Conservation (phyloP, 108 stramenopile genomes). For the Skeletonema costatum region DNA sequence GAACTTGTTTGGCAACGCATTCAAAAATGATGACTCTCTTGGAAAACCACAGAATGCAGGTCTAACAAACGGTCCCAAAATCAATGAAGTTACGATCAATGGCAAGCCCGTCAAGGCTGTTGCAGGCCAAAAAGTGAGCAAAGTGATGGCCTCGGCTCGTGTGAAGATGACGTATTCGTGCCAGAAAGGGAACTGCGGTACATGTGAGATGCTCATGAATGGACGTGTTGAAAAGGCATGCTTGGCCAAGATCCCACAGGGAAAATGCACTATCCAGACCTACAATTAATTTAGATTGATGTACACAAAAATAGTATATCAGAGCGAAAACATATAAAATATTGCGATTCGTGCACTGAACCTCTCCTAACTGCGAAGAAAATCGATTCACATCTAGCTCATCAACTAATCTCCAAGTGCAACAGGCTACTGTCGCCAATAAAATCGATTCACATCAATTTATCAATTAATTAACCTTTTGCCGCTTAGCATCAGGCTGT, state of each 20-base stretch:
- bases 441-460: background rate
- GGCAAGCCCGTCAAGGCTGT: conserved; percentile 61
- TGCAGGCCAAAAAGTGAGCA: conserved; percentile 53
- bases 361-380: too few relatives aligned
- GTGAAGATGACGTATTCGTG: conserved; percentile 55
- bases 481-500: conserved; percentile 17
- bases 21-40: conserved; percentile 56
- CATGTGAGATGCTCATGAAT: conserved; percentile 56
- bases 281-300: background rate
- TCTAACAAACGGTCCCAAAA: conserved; percentile 27
- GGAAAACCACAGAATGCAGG: conserved; percentile 51
- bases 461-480: conserved; percentile 13
- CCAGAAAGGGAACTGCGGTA: conserved; percentile 55
- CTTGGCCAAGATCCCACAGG: conserved; percentile 42
- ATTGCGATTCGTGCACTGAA: too few relatives aligned
- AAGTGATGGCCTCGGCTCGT: conserved; percentile 46
- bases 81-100: conserved; percentile 54
- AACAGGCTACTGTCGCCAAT: background rate
- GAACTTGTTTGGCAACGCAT: conserved; percentile 41
- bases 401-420: background rate
- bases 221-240: conserved; percentile 61
- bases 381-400: too few relatives aligned
- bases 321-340: too few relatives aligned
- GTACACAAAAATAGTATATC: too few relatives aligned
- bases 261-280: conserved; percentile 56